Percentiles rank a stretch among this genome's conserved stretches.
phyloP scores from a whole-genome alignment of 2,329 filamentous ascomycete genomes.

The Trichophyton simii region DNA sequence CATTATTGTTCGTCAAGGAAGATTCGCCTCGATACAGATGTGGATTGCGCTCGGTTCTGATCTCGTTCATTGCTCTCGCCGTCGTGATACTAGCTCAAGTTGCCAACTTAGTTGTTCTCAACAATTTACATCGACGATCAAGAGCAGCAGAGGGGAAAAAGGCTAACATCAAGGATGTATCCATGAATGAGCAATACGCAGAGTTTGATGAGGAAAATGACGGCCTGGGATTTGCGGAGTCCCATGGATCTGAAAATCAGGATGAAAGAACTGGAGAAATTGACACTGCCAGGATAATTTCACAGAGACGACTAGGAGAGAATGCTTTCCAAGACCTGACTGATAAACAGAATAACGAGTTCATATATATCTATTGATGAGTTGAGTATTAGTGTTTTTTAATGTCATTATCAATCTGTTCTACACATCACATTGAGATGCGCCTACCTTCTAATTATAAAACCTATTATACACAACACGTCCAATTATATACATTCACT shows the following conservation, averaged over 20 bases:
- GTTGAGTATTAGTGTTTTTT: neutral
- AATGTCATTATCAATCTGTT: neutral
- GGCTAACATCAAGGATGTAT: constrained; percentile 46
- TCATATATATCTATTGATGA: constrained; percentile 47
- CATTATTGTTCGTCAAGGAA: constrained; percentile 46
- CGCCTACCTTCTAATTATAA: neutral
- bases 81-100: constrained; percentile 43
- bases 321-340: constrained; percentile 47
- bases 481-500: neutral
- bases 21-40: constrained; percentile 49
- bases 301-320: constrained; percentile 27
- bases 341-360: constrained; percentile 55
- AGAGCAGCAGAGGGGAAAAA: constrained; percentile 49
- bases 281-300: constrained; percentile 19
- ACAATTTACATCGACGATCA: constrained; percentile 43
- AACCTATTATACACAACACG: neutral
- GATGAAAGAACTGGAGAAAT: constrained; percentile 6
- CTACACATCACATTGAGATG: neutral
- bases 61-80: constrained; percentile 38
- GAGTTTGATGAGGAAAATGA: constrained; percentile 21
- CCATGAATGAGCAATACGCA: constrained; percentile 39
- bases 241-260: neutral
- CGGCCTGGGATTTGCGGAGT: constrained; percentile 5
- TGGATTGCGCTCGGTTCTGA: constrained; percentile 42
- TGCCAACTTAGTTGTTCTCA: constrained; percentile 40